Evolutionary conservation across 1,139 yeast species (phyloP), one percentile per base, ranked within the genome.

Genomic region (Saccharomyces hybrid): DNA sequence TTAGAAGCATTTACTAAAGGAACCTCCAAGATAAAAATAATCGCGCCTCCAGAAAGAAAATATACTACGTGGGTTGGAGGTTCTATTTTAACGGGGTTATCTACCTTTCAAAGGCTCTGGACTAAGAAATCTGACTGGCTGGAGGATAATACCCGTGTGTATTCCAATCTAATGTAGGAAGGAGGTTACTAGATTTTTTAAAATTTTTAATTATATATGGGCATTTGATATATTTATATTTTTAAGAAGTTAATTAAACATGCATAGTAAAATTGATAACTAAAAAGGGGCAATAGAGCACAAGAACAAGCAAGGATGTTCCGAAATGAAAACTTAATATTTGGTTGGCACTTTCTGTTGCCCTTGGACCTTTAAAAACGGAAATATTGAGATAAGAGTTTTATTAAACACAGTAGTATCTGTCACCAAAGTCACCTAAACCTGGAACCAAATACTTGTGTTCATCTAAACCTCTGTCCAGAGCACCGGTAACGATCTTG

Each of bases 341-440:
- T 16, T 16, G 20, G 20, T 16, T 16, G 20, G 20, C 2, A 2
- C 20, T 16, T 16, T 16, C 23, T 8, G 44, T 13, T 9, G 44
- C 9, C 25, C 9, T 2, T 38, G 25, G 9, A 9, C 23, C 25
- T 38, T 38, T 7, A 38, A 16, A 38, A 38, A 38, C 9, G n/a
- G 23, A 2, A 2, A 20, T 38, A 1, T 38, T 38, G 13, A 13
- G 44, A 13, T 4, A n/a, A 3, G n/a, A 16, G 0, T 2, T 4
- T 9, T 8, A 8, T 71, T 77, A 90, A 59, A 88, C 83, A 73
- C 96, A 88, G 75, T 91, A 93, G 73, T 93, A 93, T 74, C 98
- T 81, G 73, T 93, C 99, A 67, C 99, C 99, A 67, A 93, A 93
- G 69, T 93, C 99, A 66, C 99, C 99, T 63, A 93, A 78, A 51